A percentile compares a stretch with the other conserved stretches of the same genome.
phyloP scores from a whole-genome alignment of 108 stramenopile genomes.

The Nannochloropsis gaditana region DNA sequence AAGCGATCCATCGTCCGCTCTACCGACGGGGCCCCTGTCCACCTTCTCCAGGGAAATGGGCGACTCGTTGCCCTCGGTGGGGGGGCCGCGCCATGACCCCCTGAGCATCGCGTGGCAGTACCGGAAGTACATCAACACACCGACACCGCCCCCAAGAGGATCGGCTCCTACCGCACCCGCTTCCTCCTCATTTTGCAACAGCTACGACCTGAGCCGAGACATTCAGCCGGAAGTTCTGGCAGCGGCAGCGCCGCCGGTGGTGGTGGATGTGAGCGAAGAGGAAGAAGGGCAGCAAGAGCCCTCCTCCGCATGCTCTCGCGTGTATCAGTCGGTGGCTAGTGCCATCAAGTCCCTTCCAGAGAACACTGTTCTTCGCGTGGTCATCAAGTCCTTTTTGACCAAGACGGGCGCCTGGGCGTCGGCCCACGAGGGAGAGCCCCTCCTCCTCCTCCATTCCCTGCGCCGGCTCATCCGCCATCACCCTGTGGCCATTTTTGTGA shows the following conservation, averaged over 20 bases:
- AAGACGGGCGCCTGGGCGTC: background rate
- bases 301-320: background rate
- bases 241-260: background rate
- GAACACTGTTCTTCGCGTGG: background rate
- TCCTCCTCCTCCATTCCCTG: background rate
- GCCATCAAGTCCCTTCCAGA: background rate
- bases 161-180: background rate
- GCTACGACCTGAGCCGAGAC: background rate
- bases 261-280: background rate
- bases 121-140: background rate
- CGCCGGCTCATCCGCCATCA: background rate
- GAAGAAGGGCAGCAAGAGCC: background rate
- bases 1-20: background rate
- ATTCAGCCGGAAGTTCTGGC: background rate
- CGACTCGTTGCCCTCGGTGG: no score
- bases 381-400: background rate
- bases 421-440: background rate
- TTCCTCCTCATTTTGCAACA: background rate
- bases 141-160: no score
- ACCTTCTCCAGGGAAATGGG: background rate
- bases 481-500: background rate
- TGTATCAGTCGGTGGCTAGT: background rate
- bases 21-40: background rate
- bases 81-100: background rate
- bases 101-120: slow-evolving; percentile 4